phyloP scores from a whole-genome alignment of 2,329 filamentous ascomycete genomes.

The Colletotrichum sublineola region DNA sequence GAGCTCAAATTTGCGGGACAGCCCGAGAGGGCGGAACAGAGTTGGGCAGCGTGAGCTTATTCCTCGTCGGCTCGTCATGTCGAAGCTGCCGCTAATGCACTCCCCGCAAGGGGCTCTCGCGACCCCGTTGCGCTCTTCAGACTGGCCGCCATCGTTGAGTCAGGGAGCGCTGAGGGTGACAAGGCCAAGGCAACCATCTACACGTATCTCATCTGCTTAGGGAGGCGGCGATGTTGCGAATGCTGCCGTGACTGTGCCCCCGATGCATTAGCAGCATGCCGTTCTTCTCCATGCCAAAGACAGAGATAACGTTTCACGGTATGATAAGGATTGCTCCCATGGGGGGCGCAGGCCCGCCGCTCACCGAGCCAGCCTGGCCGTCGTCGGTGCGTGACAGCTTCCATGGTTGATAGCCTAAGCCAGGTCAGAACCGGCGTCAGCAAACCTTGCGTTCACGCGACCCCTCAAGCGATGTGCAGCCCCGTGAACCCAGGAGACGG shows the following conservation, averaged over 20 bases:
- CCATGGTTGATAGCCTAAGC: background rate
- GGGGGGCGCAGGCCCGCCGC: too few species aligned
- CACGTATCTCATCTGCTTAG: background rate
- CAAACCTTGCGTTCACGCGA: background rate
- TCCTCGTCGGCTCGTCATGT: background rate
- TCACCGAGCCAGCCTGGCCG: background rate
- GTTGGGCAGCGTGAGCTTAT: conserved; percentile 22
- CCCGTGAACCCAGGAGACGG: conserved; percentile 1
- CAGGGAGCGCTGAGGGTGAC: background rate
- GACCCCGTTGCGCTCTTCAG: conserved; percentile 1
- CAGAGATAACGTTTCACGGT: background rate
- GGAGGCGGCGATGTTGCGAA: background rate
- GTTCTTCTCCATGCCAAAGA: background rate
- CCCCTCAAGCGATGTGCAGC: background rate
- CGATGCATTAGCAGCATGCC: background rate
- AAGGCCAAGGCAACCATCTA: background rate
- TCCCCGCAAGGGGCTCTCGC: conserved; percentile 4
- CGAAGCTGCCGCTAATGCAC: conserved; percentile 27
- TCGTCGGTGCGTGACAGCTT: background rate
- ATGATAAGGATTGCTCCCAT: background rate
- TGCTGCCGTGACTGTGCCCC: background rate
- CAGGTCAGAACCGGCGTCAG: conserved; percentile 1
- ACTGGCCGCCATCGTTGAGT: background rate
- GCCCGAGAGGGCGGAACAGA: conserved; percentile 29
- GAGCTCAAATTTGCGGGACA: background rate